Conservation (phyloP, 192 early-diverging fungal species). For the Backusella australiensis region DNA sequence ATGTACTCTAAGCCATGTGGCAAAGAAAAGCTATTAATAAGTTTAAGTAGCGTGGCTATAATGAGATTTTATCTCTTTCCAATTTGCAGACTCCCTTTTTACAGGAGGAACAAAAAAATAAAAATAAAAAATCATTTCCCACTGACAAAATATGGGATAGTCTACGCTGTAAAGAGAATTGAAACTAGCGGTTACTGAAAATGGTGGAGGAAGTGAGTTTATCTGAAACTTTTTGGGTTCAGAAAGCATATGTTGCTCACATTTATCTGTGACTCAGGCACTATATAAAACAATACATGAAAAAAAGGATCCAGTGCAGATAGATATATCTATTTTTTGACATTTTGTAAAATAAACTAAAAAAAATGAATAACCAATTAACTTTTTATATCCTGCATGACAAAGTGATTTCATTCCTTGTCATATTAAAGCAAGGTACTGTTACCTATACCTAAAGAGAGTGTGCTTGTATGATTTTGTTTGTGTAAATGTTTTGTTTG, state of each 20-base stretch:
- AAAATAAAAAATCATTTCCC: background rate
- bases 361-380: background rate
- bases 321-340: background rate
- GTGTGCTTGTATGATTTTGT: background rate
- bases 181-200: background rate
- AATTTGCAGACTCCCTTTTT: background rate
- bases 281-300: background rate
- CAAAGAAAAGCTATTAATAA: background rate
- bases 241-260: background rate
- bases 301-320: background rate
- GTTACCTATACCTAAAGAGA: background rate
- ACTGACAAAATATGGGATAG: background rate
- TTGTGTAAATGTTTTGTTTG: conserved; percentile 3
- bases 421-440: background rate
- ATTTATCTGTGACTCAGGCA: background rate
- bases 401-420: conserved; percentile 3
- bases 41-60: background rate
- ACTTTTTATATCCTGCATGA: background rate
- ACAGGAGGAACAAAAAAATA: background rate
- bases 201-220: background rate
- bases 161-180: background rate
- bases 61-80: background rate
- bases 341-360: background rate
- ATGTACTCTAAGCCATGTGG: background rate
- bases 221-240: background rate